Evolutionary conservation across 1,139 yeast species (phyloP).

Genomic region (Nakaseomyces sp.): DNA sequence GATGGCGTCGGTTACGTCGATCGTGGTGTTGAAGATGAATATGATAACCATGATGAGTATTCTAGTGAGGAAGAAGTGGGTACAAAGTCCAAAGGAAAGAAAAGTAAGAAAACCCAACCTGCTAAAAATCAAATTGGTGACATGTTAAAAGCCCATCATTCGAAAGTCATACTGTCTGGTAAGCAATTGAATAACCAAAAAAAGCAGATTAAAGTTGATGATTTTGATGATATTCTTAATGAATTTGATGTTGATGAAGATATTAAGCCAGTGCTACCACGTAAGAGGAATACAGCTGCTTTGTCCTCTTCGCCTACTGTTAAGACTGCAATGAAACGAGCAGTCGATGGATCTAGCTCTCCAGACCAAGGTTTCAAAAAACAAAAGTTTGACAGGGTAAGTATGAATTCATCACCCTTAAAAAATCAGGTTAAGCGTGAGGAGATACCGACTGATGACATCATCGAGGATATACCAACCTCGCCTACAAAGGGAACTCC

Average conservation of each 20-base stretch:
- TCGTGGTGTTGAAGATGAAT: slow-evolving; percentile 73
- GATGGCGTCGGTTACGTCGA: slow-evolving; percentile 79
- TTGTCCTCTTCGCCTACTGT: slow-evolving; percentile 15
- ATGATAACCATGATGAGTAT: slow-evolving; percentile 37
- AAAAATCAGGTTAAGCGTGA: slow-evolving; percentile 8
- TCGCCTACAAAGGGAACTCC: background rate
- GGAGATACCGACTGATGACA: background rate
- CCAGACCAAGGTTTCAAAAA: background rate
- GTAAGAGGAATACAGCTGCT: background rate
- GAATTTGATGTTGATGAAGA: slow-evolving; percentile 33
- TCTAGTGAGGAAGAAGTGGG: slow-evolving; percentile 29
- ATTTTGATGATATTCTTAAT: slow-evolving; percentile 40
- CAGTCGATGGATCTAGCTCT: background rate
- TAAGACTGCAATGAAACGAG: slow-evolving; percentile 4
- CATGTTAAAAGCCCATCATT: slow-evolving; percentile 24
- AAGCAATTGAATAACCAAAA: slow-evolving; percentile 22
- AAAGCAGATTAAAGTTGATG: slow-evolving; percentile 32
- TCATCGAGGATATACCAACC: slow-evolving; percentile 11
- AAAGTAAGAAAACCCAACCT: slow-evolving; percentile 9
- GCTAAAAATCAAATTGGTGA: slow-evolving; percentile 21
- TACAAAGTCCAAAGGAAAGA: slow-evolving; percentile 34
- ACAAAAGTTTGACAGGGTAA: background rate
- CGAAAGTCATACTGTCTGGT: slow-evolving; percentile 12
- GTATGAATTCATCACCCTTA: slow-evolving; percentile 9
- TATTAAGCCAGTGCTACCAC: slow-evolving; percentile 7